Evolutionary conservation across 2,329 filamentous ascomycete genomes (phyloP).

Genomic region (Sporothrix humicola): DNA sequence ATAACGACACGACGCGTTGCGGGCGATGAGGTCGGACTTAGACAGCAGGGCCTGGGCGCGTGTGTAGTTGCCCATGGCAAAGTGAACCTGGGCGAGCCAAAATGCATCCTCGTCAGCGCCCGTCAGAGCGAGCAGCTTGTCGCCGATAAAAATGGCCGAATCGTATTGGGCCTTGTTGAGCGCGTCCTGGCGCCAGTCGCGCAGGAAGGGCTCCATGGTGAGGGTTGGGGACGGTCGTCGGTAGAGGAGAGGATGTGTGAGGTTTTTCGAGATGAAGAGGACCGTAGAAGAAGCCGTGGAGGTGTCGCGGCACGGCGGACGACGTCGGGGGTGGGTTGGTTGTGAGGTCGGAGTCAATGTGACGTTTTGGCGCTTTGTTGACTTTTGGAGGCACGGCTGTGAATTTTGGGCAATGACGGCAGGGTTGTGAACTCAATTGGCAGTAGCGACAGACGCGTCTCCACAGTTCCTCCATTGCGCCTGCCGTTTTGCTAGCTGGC

Average conservation of each 20-base stretch:
- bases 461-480: background rate
- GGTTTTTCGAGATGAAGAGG: background rate
- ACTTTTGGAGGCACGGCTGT: conserved; percentile 16
- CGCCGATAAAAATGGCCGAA: conserved; percentile 93
- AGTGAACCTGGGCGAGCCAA: conserved; percentile 98
- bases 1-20: conserved; percentile 88
- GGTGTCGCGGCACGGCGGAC: background rate
- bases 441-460: conserved; percentile 21
- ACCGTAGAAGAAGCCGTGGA: background rate
- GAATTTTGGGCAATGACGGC: conserved; percentile 15
- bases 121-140: conserved; percentile 93
- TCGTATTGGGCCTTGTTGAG: conserved; percentile 96
- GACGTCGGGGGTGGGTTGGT: background rate
- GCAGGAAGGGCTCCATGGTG: conserved; percentile 87
- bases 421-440: background rate
- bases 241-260: background rate
- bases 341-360: background rate
- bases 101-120: conserved; percentile 94
- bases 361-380: conserved; percentile 23
- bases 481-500: conserved; percentile 18
- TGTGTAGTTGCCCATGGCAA: conserved; percentile 92
- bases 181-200: conserved; percentile 94
- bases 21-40: conserved; percentile 78
- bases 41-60: conserved; percentile 86
- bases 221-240: too few relatives aligned